Evolutionary conservation across 1,139 yeast species (phyloP).

Genomic region (Pichia sp.): DNA sequence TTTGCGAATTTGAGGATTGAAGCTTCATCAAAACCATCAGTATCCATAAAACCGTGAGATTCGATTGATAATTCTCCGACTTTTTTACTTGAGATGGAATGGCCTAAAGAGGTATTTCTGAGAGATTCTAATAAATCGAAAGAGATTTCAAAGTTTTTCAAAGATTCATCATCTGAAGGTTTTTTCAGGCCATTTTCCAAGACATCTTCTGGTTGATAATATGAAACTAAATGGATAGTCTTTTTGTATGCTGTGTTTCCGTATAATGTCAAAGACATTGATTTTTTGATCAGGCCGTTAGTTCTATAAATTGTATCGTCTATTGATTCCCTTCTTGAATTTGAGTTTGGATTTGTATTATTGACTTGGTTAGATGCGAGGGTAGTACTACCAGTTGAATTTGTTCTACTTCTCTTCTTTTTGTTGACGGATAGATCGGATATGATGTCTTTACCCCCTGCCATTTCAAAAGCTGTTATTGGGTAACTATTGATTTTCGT

Average conservation of each 20-base stretch:
- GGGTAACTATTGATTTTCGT: conserved; percentile 11
- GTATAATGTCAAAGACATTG: conserved; percentile 56
- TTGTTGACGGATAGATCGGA: conserved; percentile 12
- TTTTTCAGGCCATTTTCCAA: conserved; percentile 51
- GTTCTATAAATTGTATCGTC: conserved; percentile 59
- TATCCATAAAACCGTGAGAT: conserved; percentile 48
- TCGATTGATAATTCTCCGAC: conserved; percentile 41
- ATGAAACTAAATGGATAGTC: conserved; percentile 75
- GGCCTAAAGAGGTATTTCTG: conserved; percentile 59
- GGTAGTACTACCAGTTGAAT: background rate
- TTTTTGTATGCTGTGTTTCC: conserved; percentile 31
- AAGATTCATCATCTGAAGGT: conserved; percentile 55
- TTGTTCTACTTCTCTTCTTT: conserved; percentile 30
- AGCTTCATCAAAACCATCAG: conserved; percentile 38
- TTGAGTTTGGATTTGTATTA: background rate
- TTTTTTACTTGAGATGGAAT: conserved; percentile 36
- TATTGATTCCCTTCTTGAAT: background rate
- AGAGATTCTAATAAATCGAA: conserved; percentile 59
- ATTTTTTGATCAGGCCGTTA: conserved; percentile 79
- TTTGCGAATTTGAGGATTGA: conserved; percentile 27
- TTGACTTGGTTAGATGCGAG: background rate
- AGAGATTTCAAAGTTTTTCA: conserved; percentile 53
- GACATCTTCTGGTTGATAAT: conserved; percentile 76
- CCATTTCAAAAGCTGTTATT: conserved; percentile 22
- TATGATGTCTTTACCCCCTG: conserved; percentile 17